Evolutionary conservation across 257 asterid genomes (phyloP).

Genomic region (Striga asiatica): DNA sequence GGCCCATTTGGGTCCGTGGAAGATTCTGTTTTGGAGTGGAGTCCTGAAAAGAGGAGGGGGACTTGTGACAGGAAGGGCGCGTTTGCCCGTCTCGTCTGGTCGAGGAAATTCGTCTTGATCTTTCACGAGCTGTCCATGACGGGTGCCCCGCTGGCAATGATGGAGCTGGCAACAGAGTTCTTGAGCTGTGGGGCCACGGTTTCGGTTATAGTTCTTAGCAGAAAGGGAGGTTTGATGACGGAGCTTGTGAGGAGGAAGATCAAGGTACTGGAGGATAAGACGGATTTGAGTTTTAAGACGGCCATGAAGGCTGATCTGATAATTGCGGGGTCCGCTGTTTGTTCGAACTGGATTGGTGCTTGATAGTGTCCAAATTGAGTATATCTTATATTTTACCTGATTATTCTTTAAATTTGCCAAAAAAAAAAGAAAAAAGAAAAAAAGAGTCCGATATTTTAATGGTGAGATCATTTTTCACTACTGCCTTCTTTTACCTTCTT

Average conservation of each 20-base stretch:
- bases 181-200: constrained; percentile 97
- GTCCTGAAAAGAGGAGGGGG: constrained; percentile 75
- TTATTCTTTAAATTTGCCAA: not conserved
- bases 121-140: constrained; percentile 96
- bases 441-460: too few relatives aligned
- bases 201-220: constrained; percentile 66
- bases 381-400: not conserved
- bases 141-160: constrained; percentile 98
- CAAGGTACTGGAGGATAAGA: constrained; percentile 76
- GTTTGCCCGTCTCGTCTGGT: constrained; percentile 97
- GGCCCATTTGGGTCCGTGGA: constrained; percentile 92
- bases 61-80: constrained; percentile 92
- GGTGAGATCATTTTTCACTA: too few relatives aligned
- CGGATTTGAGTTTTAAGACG: constrained; percentile 73
- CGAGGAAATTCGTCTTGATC: constrained; percentile 81
- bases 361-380: not conserved
- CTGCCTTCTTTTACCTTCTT: too few relatives aligned
- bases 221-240: constrained; percentile 79
- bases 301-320: constrained; percentile 93
- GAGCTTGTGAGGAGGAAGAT: constrained; percentile 80
- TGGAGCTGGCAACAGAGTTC: constrained; percentile 92
- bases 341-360: constrained; percentile 89
- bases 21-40: constrained; percentile 82
- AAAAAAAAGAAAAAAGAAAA: not conserved
- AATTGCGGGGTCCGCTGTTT: constrained; percentile 94